Evolutionary conservation across 1,284 basidiomycete genomes (phyloP), one percentile per base, ranked within the genome.

Genomic region (Meripilus lineatus): DNA sequence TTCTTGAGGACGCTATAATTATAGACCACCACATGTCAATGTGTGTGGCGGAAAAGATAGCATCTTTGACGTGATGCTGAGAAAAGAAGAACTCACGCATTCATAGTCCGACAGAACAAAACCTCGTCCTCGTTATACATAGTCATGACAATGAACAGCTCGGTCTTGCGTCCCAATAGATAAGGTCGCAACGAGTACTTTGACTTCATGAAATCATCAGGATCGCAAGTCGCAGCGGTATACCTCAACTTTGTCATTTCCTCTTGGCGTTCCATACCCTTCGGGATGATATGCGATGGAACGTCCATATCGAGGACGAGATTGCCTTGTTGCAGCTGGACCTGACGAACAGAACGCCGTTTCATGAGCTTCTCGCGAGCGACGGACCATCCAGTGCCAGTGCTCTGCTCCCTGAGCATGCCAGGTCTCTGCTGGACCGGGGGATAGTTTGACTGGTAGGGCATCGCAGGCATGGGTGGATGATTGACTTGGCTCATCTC

Each of bases 111-210:
- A 55, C 76, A 72, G 58, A 92, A 89, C 18, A 97, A 72, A 17
- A 89, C 75, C 54, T 94, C 89, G 60, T 94, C 89, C 67, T 97
- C 94, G 64, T 97, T 97, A 68, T 97, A 93, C 86, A 93, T 93
- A 35, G 90, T 93, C 87, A 93, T 90, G 40, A 92, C 90, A 56
- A 98, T 93, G 62, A 97, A 90, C 5, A 97, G 74, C 67, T 97
- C 94, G 0, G 94, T 97, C 51, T 83, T 78, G 34, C 93, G 83
- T 18, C 83, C 81, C 57, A 82, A 82, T 2, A 95, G 75, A 63
- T 85, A 93, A n/a, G 83, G 92, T 18, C 92, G 72, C 13, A 96
- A 75, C 2, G 85, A 81, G 65, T 92, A 94, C 49, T 84, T 82
- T 43, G 75, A 75, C 23, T 71, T 64, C 77, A 82, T 81, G 63